These are phyloP conservation scores for Orychophragmus violaceus DNA, from an alignment of 345 rosid genomes.

Conservation along the genomic window DNA sequence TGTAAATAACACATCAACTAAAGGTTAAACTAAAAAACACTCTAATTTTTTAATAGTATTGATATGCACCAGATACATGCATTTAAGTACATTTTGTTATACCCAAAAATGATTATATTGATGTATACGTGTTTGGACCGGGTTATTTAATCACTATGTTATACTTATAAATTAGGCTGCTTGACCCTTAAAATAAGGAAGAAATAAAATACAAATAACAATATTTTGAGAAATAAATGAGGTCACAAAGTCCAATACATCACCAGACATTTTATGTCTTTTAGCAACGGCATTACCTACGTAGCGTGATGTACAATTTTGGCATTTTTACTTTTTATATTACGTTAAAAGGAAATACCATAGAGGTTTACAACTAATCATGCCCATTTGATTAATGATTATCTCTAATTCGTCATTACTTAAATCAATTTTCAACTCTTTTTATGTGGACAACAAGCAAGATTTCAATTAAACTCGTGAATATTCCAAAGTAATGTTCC, in stretches of 20 bases:
- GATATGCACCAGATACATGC: background rate
- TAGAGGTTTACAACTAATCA: conserved; percentile 27
- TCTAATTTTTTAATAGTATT: too few species aligned
- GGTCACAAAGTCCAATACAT: conserved; percentile 30
- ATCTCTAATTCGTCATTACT: background rate
- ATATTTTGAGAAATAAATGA: conserved; percentile 16
- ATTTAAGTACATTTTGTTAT: background rate
- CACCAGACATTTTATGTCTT: conserved; percentile 34
- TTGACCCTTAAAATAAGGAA: conserved; percentile 31
- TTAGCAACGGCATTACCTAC: conserved; percentile 23
- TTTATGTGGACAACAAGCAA: conserved; percentile 19
- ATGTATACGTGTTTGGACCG: conserved; percentile 17
- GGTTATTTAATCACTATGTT: background rate
- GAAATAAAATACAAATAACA: background rate
- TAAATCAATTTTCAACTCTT: conserved; percentile 15
- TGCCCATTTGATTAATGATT: conserved; percentile 15
- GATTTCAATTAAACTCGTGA: conserved; percentile 20
- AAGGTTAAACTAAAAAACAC: too few species aligned
- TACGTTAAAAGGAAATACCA: conserved; percentile 6
- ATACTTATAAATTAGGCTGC: background rate
- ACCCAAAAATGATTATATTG: background rate
- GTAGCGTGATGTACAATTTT: conserved; percentile 33
- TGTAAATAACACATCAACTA: too few species aligned
- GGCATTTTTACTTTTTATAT: conserved; percentile 20
- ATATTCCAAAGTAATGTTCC: conserved; percentile 30